A percentile compares a stretch with the other conserved stretches of the same genome.
phyloP scores from a whole-genome alignment of 257 asterid genomes.

The Hygrophila difformis region DNA sequence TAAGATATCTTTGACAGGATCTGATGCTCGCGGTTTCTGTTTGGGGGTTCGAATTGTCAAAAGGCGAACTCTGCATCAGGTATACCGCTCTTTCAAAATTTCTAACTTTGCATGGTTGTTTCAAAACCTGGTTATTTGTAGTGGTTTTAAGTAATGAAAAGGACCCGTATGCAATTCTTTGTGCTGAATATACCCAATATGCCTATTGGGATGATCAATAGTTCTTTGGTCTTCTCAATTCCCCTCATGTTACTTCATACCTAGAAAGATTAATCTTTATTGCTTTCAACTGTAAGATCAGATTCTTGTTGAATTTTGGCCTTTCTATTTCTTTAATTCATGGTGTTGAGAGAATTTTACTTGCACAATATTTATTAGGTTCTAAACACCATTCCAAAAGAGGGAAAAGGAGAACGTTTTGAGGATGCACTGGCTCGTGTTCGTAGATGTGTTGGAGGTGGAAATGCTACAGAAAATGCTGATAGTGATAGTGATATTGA shows the following conservation, averaged over 20 bases:
- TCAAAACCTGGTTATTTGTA: neutral
- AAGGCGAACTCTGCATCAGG: slow-evolving; percentile 80
- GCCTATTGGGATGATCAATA: too few species aligned
- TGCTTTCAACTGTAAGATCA: slow-evolving; percentile 11
- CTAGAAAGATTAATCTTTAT: slow-evolving; percentile 11
- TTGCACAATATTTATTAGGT: slow-evolving; percentile 34
- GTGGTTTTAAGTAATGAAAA: slow-evolving; percentile 7
- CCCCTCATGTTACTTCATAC: too few species aligned
- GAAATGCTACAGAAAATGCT: slow-evolving; percentile 81
- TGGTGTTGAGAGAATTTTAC: slow-evolving; percentile 11
- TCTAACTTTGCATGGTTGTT: slow-evolving; percentile 6
- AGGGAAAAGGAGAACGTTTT: slow-evolving; percentile 79
- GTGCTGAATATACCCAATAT: neutral
- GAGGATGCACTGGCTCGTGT: slow-evolving; percentile 92
- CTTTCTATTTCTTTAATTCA: slow-evolving; percentile 5
- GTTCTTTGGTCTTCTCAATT: too few species aligned
- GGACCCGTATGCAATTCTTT: neutral
- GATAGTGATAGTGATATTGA: slow-evolving; percentile 96
- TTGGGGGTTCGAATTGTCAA: slow-evolving; percentile 87
- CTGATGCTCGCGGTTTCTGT: slow-evolving; percentile 88
- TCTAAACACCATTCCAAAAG: slow-evolving; percentile 77
- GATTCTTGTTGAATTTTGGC: slow-evolving; percentile 13
- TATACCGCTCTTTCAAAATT: slow-evolving; percentile 21
- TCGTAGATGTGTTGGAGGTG: slow-evolving; percentile 81
- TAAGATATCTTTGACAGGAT: slow-evolving; percentile 75